Conservation (phyloP, 2,329 filamentous ascomycete genomes). For the Dryadomyces quercus-mongolicae region DNA sequence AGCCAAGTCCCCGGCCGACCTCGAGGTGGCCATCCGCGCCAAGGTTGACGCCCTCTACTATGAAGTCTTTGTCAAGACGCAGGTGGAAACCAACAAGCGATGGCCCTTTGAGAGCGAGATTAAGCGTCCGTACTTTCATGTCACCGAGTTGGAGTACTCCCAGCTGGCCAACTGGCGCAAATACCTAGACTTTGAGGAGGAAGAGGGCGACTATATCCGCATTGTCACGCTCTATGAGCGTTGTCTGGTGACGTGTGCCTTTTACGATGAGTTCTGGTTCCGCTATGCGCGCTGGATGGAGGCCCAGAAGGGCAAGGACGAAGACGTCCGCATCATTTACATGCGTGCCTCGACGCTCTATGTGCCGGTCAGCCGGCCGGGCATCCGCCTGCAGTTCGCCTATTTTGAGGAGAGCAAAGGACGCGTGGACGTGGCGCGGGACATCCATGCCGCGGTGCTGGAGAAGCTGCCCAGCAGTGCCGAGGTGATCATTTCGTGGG, state of each 20-base stretch:
- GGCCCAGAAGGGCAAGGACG: constrained; percentile 65
- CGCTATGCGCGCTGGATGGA: constrained; percentile 95
- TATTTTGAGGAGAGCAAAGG: constrained; percentile 85
- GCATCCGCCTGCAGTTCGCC: constrained; percentile 79
- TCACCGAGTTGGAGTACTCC: constrained; percentile 77
- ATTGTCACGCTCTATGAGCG: constrained; percentile 83
- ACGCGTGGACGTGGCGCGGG: constrained; percentile 64
- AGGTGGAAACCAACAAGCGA: constrained; percentile 78
- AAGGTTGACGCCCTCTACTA: constrained; percentile 74
- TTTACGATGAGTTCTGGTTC: constrained; percentile 97
- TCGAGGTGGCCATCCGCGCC: constrained; percentile 69
- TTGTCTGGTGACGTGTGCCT: constrained; percentile 81
- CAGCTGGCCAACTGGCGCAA: constrained; percentile 89
- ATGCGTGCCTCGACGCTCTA: constrained; percentile 75
- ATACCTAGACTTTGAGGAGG: constrained; percentile 92
- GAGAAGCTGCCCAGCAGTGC: constrained; percentile 66
- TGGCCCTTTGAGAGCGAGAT: constrained; percentile 94
- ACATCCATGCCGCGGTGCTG: constrained; percentile 75
- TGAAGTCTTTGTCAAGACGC: constrained; percentile 67
- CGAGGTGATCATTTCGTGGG: constrained; percentile 79
- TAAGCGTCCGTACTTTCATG: constrained; percentile 93
- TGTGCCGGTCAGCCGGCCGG: constrained; percentile 75
- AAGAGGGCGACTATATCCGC: constrained; percentile 63
- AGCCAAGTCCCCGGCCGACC: constrained; percentile 54
- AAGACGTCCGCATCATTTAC: constrained; percentile 87